Evolutionary conservation across 2,329 filamentous ascomycete genomes (phyloP), one percentile per base, ranked within the genome.

Genomic region (Colletotrichum aenigma): DNA sequence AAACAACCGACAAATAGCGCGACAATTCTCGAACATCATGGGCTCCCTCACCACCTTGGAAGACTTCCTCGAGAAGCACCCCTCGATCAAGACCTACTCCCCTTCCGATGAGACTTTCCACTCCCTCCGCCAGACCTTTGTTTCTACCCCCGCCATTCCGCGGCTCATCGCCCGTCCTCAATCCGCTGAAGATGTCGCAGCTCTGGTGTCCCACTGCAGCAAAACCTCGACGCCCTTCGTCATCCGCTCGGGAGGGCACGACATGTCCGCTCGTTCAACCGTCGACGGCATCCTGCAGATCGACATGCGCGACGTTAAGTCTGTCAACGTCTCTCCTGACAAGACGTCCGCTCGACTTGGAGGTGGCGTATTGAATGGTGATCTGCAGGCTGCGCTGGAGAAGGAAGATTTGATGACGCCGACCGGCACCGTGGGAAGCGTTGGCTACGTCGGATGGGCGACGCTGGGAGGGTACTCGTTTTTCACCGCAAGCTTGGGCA

Each of bases 381-480:
- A 52, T 21, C 16, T 72, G 12, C 71, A 72, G 4, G 58, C 60
- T 13, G 64, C 21, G 32, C 30, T 78, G n/a, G 77, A 68, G n/a
- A 66, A 69, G 16, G 24, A 76, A 5, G 71, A 24, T 1, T 48
- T 78, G 18, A 74, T 74, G 58, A 62, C 70, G 34, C 65, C 76
- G 6, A 61, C 70, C 2, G 72, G 69, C 15, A 76, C 66, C 6
- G 30, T 67, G 13, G 67, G 55, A 3, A 65, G 24, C 0, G 81
- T 84, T 8, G 83, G 83, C 0, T 85, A 81, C 56, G 79, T 81
- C 2, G 83, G 84, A 1, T 85, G 84, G 84, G 78, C 81, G 4
- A 82, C 79, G 1, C 78, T 82, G 30, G 84, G 83, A 9, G 84
- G 84, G 0, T 84, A 85, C 71, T 82, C 80, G 0, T 80, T 81